A percentile compares a stretch with the other conserved stretches of the same genome.
Conservation (phyloP, 352 stramenopile species). For the Phytopythium mirpurense region DNA sequence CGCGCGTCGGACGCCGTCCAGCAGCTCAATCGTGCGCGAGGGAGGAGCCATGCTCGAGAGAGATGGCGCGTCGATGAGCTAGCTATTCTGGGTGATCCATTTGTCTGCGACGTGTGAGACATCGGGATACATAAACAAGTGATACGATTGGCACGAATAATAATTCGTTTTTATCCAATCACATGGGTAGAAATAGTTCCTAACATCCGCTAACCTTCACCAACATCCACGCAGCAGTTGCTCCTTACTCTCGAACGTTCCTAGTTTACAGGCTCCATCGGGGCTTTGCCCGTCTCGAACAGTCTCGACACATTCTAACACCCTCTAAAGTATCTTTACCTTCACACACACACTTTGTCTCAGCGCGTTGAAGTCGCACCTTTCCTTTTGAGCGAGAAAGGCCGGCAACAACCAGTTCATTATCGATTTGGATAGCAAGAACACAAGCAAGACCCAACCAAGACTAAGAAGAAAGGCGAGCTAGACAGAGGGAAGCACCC, state of each 20-base stretch:
- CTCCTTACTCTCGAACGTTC: constrained; percentile 7
- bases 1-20: constrained; percentile 36
- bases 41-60: background rate
- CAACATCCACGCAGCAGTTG: no score
- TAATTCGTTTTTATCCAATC: background rate
- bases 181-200: background rate
- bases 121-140: background rate
- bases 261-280: background rate
- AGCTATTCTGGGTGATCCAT: background rate
- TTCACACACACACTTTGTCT: constrained; percentile 4
- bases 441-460: constrained; percentile 10
- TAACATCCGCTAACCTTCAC: no score
- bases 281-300: constrained; percentile 1
- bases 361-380: constrained; percentile 11
- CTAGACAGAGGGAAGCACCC: no score
- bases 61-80: background rate
- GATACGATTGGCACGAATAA: background rate
- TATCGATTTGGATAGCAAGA: constrained; percentile 21
- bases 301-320: constrained; percentile 5
- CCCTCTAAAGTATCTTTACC: background rate
- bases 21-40: constrained; percentile 26
- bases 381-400: background rate
- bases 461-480: constrained; percentile 7
- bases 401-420: constrained; percentile 2
- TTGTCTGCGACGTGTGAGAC: constrained; percentile 2